A percentile compares a stretch with the other conserved stretches of the same genome.
Conservation (phyloP, 306 rosid genomes). For the Quercus ilex region DNA sequence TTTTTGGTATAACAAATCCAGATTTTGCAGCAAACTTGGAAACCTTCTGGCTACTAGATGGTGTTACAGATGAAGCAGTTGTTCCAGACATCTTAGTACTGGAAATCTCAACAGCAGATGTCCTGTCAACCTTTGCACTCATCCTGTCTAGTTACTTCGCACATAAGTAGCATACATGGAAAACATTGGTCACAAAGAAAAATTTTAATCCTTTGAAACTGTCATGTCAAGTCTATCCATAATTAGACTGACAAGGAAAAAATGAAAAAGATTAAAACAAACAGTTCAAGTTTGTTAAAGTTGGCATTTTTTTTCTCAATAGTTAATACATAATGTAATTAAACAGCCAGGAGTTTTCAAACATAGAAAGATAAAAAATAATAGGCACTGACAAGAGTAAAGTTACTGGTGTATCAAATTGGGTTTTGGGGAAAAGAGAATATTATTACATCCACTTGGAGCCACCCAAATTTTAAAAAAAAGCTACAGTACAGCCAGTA, state of each 20-base stretch:
- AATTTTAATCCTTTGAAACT: constrained; percentile 20
- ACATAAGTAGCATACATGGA: neutral
- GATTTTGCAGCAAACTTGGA: constrained; percentile 74
- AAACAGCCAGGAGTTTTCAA: neutral
- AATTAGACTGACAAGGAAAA: neutral
- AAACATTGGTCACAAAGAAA: neutral
- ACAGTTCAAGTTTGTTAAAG: neutral
- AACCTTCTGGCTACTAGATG: constrained; percentile 55
- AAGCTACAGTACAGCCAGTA: neutral
- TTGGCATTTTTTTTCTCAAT: neutral
- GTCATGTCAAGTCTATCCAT: neutral
- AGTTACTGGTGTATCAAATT: neutral
- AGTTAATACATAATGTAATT: neutral
- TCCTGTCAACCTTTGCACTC: constrained; percentile 43
- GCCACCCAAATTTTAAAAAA: neutral
- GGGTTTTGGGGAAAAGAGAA: neutral
- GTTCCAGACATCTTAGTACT: constrained; percentile 49
- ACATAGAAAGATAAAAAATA: neutral
- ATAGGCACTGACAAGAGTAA: neutral
- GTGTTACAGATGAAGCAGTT: constrained; percentile 38
- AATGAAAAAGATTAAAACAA: neutral
- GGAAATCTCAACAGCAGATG: constrained; percentile 39
- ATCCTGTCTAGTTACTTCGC: constrained; percentile 33
- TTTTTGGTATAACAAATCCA: constrained; percentile 94
- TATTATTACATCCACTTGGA: neutral